Evolutionary conservation across 2,329 filamentous ascomycete species (phyloP).

Genomic region (Colletotrichum graminicola): DNA sequence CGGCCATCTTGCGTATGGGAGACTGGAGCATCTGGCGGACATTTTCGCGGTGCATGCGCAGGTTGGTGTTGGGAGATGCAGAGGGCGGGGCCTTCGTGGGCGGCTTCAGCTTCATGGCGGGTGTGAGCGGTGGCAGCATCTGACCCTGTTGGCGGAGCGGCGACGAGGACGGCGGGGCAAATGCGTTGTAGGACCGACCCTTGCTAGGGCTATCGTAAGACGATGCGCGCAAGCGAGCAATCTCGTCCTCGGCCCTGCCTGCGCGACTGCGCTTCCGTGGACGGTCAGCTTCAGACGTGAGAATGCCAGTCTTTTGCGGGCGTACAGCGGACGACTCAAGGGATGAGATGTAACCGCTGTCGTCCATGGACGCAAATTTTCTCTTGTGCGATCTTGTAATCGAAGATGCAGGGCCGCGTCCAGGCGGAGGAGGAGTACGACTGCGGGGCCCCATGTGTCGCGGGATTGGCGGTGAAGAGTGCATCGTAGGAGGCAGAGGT

Average conservation of each 20-base stretch:
- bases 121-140: slow-evolving; percentile 83
- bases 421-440: slow-evolving; percentile 81
- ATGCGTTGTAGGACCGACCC: slow-evolving; percentile 65
- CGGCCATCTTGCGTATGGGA: slow-evolving; percentile 67
- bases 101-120: slow-evolving; percentile 83
- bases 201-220: slow-evolving; percentile 93
- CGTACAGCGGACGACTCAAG: slow-evolving; percentile 90
- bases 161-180: slow-evolving; percentile 73
- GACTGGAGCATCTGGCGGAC: slow-evolving; percentile 87
- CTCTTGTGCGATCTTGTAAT: slow-evolving; percentile 77
- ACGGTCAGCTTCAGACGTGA: slow-evolving; percentile 85
- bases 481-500: slow-evolving; percentile 78
- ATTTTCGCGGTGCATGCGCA: slow-evolving; percentile 87
- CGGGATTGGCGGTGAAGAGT: slow-evolving; percentile 90
- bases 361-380: slow-evolving; percentile 83
- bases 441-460: slow-evolving; percentile 69
- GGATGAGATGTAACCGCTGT: slow-evolving; percentile 97
- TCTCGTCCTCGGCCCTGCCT: slow-evolving; percentile 89
- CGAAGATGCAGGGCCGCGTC: slow-evolving; percentile 71
- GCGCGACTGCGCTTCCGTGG: slow-evolving; percentile 73
- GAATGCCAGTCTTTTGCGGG: slow-evolving; percentile 71
- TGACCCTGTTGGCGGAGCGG: slow-evolving; percentile 73
- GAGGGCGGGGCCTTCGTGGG: slow-evolving; percentile 74
- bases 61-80: slow-evolving; percentile 91
- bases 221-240: slow-evolving; percentile 90